Base-by-base conservation (phyloP, 768 basidiomycete species). In the Auricularia auricula-judae region DNA sequence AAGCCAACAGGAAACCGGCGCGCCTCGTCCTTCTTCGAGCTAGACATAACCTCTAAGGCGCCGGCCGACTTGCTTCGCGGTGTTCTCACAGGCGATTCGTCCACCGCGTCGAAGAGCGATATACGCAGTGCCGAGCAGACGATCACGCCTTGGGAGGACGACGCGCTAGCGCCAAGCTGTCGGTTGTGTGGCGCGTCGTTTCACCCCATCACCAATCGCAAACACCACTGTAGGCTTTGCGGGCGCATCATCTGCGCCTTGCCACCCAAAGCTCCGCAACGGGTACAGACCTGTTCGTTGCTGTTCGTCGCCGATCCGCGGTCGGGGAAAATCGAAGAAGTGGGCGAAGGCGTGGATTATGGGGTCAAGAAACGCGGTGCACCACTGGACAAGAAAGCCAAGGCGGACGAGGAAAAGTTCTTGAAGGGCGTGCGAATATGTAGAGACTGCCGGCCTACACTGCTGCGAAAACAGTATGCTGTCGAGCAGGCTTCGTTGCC, bases 121-220 rank as follows among this genome's bases (percentile, higher is more conserved):
- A 81, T 89, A 59, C 79, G 92, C 90, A 88, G 82, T 63, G 87
- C 86, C 3, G 96, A 99, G 74, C 95, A 96, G 74, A 79, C 83
- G 54, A 94, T 99, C 68, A 93, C 97, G 2, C 93, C 93, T 3
- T 99, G 96, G 96, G 86, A 97, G 72, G 86, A 89, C 47, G 96
- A 98, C 71, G 78, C 82, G 1, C 70, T 78, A 3, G 92, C 86
- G 1, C 83, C 81, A 56, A 85, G 86, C 66, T 99, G 96, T 76
- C 88, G 92, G 1, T 77, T 96, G 66, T 99, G 96, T 84, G 73
- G 80, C 83, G 61, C 76, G 1, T 84, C 88, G 1, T 98, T 98
- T 72, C 90, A 94, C 71, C 84, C 91, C 0, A 76, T 98, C 2
- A 91, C 93, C 1, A 96, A 93, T 68, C 86, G 96, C 14, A 96